Evolutionary conservation across 1,284 basidiomycete species (phyloP).

Genomic region (Cerrena zonata): DNA sequence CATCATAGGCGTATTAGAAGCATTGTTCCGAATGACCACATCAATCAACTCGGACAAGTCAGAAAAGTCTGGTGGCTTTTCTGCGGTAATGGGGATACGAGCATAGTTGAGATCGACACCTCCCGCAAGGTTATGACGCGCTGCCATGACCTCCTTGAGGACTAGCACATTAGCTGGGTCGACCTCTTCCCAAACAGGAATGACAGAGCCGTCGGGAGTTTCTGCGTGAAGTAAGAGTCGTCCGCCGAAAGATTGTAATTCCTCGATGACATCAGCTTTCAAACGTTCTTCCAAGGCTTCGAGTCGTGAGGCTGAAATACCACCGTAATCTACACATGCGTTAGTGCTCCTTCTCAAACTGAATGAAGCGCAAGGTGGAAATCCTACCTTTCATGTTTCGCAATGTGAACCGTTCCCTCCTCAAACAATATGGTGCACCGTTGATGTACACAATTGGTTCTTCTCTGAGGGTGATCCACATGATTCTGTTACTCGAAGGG

Average conservation of each 20-base stretch:
- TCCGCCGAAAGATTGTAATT: conserved; percentile 80
- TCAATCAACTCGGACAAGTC: conserved; percentile 77
- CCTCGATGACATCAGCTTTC: conserved; percentile 82
- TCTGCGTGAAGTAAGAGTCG: conserved; percentile 89
- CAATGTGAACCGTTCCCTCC: conserved; percentile 74
- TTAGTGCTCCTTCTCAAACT: conserved; percentile 3
- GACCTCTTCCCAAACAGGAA: conserved; percentile 94
- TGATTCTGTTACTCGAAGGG: conserved; percentile 57
- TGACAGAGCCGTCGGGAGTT: conserved; percentile 79
- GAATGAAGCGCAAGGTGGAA: conserved; percentile 2
- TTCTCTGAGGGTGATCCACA: conserved; percentile 91
- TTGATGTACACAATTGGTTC: conserved; percentile 96
- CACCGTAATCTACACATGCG: conserved; percentile 69
- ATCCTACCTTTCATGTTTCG: conserved; percentile 77
- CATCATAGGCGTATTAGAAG: conserved; percentile 76
- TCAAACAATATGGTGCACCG: conserved; percentile 74
- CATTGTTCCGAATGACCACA: conserved; percentile 72
- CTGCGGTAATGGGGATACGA: conserved; percentile 88
- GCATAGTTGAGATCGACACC: conserved; percentile 70
- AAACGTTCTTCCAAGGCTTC: conserved; percentile 90
- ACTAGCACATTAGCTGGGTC: conserved; percentile 74
- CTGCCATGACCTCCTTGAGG: conserved; percentile 85
- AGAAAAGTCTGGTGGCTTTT: conserved; percentile 63
- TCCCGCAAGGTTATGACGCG: conserved; percentile 37
- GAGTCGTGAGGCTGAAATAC: conserved; percentile 82